A percentile compares a stretch with the other conserved stretches of the same genome.
These are phyloP conservation scores for Lepidium aucheri DNA, from an alignment of 345 rosid species.

Conservation along the genomic window DNA sequence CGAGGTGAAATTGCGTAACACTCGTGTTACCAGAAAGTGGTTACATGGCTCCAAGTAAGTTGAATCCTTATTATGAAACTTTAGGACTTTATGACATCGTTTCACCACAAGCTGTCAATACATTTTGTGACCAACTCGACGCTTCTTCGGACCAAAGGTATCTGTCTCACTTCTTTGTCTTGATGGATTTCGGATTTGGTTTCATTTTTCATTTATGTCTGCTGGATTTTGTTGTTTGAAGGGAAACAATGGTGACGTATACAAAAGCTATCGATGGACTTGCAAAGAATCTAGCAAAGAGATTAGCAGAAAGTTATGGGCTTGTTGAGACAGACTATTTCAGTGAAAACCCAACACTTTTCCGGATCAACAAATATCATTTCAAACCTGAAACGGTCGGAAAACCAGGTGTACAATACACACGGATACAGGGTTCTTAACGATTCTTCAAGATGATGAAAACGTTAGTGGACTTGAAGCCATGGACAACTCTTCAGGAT, in stretches of 20 bases:
- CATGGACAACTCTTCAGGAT: background rate
- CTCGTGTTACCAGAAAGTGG: background rate
- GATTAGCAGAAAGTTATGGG: background rate
- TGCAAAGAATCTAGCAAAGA: background rate
- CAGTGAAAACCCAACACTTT: background rate
- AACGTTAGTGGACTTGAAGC: background rate
- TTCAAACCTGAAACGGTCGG: background rate
- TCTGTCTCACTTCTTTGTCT: background rate
- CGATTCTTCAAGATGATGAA: background rate
- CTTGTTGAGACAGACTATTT: background rate
- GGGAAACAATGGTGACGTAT: background rate
- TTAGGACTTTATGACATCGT: too few relatives aligned
- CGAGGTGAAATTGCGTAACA: background rate
- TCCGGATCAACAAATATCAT: background rate
- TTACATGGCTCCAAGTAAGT: background rate
- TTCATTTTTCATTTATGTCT: background rate
- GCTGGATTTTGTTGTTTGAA: background rate
- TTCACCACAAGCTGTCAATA: too few relatives aligned
- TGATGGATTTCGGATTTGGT: background rate
- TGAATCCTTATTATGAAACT: background rate
- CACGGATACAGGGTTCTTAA: background rate
- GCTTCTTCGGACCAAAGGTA: background rate
- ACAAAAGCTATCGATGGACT: background rate
- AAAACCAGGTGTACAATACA: background rate
- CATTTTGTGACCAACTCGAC: background rate